Evolutionary conservation across 495 filamentous ascomycete species (phyloP).

Genomic region (Talaromyces stipitatus): DNA sequence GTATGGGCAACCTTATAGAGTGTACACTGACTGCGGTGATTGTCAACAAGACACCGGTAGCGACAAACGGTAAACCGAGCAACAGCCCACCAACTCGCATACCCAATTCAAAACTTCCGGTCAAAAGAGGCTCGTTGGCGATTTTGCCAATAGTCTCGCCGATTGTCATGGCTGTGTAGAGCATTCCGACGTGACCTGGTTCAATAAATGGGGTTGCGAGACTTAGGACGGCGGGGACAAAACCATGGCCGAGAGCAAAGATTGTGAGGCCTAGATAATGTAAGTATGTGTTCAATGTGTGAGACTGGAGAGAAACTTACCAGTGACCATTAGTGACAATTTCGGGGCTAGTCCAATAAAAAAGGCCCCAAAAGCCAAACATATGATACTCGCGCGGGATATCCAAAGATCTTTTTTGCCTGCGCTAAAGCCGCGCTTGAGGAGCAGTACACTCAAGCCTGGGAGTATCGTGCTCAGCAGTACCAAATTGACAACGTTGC

Average conservation of each 20-base stretch:
- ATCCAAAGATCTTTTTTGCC: slow-evolving; percentile 6
- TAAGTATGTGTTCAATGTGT: neutral
- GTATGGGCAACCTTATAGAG: neutral
- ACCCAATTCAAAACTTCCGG: neutral
- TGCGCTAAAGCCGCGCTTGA: neutral
- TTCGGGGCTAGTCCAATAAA: slow-evolving; percentile 2
- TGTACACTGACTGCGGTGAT: slow-evolving; percentile 3
- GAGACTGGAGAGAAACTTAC: neutral
- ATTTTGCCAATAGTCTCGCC: slow-evolving; percentile 6
- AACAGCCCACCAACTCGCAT: slow-evolving; percentile 4
- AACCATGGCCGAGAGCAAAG: slow-evolving; percentile 6
- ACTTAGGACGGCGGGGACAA: slow-evolving; percentile 4
- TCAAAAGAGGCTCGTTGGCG: slow-evolving; percentile 2
- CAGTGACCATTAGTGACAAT: slow-evolving; percentile 3
- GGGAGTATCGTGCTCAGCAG: slow-evolving; percentile 3
- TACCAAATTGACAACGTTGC: slow-evolving; percentile 5
- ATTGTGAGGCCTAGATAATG: neutral
- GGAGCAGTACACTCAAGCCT: neutral
- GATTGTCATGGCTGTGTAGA: slow-evolving; percentile 7
- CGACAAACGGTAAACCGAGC: slow-evolving; percentile 5
- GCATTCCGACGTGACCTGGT: slow-evolving; percentile 5
- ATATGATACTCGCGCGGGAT: slow-evolving; percentile 2
- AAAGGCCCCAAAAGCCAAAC: slow-evolving; percentile 2
- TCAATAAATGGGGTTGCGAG: slow-evolving; percentile 6
- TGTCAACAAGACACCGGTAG: slow-evolving; percentile 5